These are phyloP conservation scores for Suhomyces wounanorum DNA, from an alignment of 1,139 yeast genomes.

Conservation along the genomic window DNA sequence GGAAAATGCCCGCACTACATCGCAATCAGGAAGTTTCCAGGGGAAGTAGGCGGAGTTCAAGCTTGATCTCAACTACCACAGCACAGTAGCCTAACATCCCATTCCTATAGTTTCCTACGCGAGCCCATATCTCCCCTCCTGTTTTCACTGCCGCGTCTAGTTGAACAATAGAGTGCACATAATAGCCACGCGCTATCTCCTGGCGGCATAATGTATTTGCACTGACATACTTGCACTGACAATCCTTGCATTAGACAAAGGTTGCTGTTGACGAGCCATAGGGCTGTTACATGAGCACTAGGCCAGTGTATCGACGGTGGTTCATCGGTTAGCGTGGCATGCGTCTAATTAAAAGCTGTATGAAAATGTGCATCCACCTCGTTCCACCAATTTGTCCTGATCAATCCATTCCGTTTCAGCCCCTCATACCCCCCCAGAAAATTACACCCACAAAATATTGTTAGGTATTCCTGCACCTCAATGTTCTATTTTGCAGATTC, in stretches of 20 bases:
- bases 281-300: background rate
- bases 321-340: too few species aligned
- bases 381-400: too few species aligned
- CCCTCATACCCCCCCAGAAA: background rate
- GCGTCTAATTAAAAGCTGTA: too few species aligned
- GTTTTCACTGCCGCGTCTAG: background rate
- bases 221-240: background rate
- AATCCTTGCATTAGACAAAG: background rate
- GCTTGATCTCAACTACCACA: too few species aligned
- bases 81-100: too few species aligned
- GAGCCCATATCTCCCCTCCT: background rate
- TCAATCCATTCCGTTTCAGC: background rate
- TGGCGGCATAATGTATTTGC: background rate
- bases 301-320: background rate
- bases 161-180: background rate
- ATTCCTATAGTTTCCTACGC: too few species aligned
- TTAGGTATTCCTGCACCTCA: background rate
- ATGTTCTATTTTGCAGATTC: conserved; percentile 4
- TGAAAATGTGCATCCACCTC: too few species aligned
- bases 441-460: background rate
- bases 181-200: background rate
- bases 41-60: too few species aligned
- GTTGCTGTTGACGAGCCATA: background rate
- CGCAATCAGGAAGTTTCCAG: too few species aligned
- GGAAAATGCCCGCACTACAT: background rate